Base-by-base conservation (phyloP, 495 filamentous ascomycete species). In the Beverwykella pulmonaria region DNA sequence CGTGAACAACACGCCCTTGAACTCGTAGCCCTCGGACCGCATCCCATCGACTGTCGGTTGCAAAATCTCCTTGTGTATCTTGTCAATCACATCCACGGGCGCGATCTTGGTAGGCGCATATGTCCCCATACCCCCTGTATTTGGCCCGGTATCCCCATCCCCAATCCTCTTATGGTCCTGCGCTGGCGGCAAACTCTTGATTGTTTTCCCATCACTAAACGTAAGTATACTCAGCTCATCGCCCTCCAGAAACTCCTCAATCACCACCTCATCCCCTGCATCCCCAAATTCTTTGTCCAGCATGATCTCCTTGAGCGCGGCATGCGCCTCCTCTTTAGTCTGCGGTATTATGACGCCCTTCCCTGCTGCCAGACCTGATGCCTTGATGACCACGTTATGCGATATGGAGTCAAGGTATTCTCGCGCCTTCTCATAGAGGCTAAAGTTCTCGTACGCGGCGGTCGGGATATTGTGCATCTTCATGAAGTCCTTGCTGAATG, bases 401-500 rank as follows among this genome's bases (percentile, higher is more conserved):
- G 82, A 76, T 17, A 96, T 81, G 12, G 77, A 81, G 69, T 93
- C 89, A 46, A 98, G 79, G 73, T 97, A 93, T 61, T 83, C 76
- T 71, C 82, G 80, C 4, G 95, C 94, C 29, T 85, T 78, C 61
- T 91, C 86, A 77, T 93, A 95, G 69, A 88, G 81, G 76, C 82
- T 87, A 77, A 98, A 97, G 79, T 93, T 97, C 75, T 86, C 83
- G 78, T 95, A 98, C 27, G 81, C 83, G 7, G 95, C 94, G 1
- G 94, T 98, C 41, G 94, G 93, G 69, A 98, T 97, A 69, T 82
- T 81, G 77, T 96, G 87, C 65, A 87, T 86, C 76, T 90, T 85
- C 95, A 98, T 98, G 76, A 98, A 98, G 78, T 98, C 93, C 77
- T 98, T 98, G 30, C 92, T 90, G 79, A 95, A 98, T 15, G 93